These are phyloP conservation scores for Talaromyces verruculosus DNA, from an alignment of 2,329 filamentous ascomycete species.

Conservation along the genomic window DNA sequence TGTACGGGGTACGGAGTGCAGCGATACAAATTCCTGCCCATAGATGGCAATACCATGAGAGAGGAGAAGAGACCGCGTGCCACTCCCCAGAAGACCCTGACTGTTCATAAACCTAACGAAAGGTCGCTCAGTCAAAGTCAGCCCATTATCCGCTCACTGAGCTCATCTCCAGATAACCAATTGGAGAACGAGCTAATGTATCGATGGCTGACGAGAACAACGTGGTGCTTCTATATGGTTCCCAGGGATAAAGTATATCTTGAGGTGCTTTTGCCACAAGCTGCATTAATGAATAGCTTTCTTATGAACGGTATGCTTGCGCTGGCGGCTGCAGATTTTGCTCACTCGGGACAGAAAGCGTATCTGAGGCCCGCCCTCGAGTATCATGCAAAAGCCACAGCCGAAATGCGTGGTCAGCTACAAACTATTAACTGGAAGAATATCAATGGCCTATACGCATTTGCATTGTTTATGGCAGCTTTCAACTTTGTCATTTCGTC, in stretches of 20 bases:
- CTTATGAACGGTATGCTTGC: background rate
- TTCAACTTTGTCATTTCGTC: slow-evolving; percentile 5
- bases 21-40: background rate
- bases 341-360: slow-evolving; percentile 2
- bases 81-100: background rate
- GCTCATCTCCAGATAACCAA: background rate
- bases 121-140: background rate
- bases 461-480: background rate
- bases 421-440: background rate
- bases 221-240: slow-evolving; percentile 1
- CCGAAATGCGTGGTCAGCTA: background rate
- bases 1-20: background rate
- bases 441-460: background rate
- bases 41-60: background rate
- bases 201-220: slow-evolving; percentile 10
- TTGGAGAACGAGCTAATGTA: background rate
- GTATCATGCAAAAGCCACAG: slow-evolving; percentile 4
- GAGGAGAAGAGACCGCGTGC: background rate
- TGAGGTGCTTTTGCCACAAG: background rate
- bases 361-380: slow-evolving; percentile 8
- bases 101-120: background rate
- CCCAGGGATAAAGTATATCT: background rate
- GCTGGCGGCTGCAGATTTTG: slow-evolving; percentile 3
- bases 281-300: background rate
- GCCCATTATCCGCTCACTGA: background rate